Conservation (phyloP, 106 monocot genomes). For the Acorus calamus region DNA sequence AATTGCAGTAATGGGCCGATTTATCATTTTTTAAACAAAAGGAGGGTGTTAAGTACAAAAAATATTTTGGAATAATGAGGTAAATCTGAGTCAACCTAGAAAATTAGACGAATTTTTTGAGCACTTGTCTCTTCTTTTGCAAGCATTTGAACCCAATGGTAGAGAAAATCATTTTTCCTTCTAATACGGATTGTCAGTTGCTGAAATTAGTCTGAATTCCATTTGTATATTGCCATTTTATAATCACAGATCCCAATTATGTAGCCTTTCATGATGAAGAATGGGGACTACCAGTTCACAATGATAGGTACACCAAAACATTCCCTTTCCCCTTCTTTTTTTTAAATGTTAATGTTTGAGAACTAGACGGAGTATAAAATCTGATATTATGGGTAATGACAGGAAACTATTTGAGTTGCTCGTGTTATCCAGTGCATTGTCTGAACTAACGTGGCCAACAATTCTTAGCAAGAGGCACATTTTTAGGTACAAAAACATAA, state of each 20-base stretch:
- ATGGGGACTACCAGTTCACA: constrained; percentile 29
- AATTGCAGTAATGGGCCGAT: too few species aligned
- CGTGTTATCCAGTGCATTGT: constrained; percentile 21
- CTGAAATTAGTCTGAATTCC: neutral
- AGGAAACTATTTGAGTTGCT: constrained; percentile 34
- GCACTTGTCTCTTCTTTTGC: too few species aligned
- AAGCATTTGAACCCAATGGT: too few species aligned
- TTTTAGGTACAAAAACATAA: constrained; percentile 13
- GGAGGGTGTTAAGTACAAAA: too few species aligned
- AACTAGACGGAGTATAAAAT: constrained; percentile 1
- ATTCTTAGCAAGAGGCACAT: constrained; percentile 23
- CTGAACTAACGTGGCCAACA: constrained; percentile 27
- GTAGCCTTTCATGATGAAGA: constrained; percentile 25
- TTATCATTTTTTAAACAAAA: too few species aligned
- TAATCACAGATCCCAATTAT: constrained; percentile 15
- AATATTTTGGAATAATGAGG: too few species aligned
- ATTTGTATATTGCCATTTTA: too few species aligned
- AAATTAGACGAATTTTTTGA: too few species aligned
- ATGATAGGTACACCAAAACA: constrained; percentile 21
- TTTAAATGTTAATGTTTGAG: neutral
- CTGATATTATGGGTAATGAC: neutral
- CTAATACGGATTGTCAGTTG: too few species aligned
- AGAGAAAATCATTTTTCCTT: too few species aligned
- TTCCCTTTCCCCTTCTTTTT: neutral
- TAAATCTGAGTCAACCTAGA: too few species aligned